Conservation (phyloP, 371 early-diverging fungal genomes). For the Apophysomyces variabilis region DNA sequence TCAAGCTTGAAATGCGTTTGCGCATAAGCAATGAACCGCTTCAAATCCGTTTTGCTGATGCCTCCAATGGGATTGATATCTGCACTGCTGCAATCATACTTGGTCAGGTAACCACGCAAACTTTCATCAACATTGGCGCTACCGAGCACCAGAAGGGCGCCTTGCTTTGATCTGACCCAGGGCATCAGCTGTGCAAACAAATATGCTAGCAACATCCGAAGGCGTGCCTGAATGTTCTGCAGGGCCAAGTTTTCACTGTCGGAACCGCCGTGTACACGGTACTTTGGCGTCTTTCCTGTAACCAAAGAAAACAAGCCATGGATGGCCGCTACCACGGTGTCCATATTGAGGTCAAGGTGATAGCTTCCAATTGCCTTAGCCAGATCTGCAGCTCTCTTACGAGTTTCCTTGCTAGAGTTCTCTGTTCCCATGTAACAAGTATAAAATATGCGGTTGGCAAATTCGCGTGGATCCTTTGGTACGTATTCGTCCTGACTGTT, state of each 20-base stretch:
- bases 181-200: constrained; percentile 93
- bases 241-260: constrained; percentile 91
- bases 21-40: constrained; percentile 80
- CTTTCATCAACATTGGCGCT: constrained; percentile 97
- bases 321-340: constrained; percentile 78
- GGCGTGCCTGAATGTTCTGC: constrained; percentile 96
- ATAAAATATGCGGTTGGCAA: constrained; percentile 86
- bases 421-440: constrained; percentile 96
- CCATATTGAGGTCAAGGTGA: constrained; percentile 90
- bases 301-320: constrained; percentile 76
- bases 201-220: constrained; percentile 95
- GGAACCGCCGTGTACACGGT: constrained; percentile 87
- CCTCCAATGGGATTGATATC: constrained; percentile 98
- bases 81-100: constrained; percentile 98
- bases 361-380: constrained; percentile 89
- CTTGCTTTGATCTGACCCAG: constrained; percentile 81
- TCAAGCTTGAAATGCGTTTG: constrained; percentile 68
- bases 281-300: constrained; percentile 81
- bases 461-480: constrained; percentile 82
- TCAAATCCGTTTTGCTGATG: constrained; percentile 91
- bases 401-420: constrained; percentile 90
- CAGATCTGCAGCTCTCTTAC: constrained; percentile 77
- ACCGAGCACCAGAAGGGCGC: constrained; percentile 90
- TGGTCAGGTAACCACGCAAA: constrained; percentile 96
- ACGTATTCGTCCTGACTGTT: constrained; percentile 57